Base-by-base conservation (phyloP, 352 stramenopile species). In the Phytophthora litchii region DNA sequence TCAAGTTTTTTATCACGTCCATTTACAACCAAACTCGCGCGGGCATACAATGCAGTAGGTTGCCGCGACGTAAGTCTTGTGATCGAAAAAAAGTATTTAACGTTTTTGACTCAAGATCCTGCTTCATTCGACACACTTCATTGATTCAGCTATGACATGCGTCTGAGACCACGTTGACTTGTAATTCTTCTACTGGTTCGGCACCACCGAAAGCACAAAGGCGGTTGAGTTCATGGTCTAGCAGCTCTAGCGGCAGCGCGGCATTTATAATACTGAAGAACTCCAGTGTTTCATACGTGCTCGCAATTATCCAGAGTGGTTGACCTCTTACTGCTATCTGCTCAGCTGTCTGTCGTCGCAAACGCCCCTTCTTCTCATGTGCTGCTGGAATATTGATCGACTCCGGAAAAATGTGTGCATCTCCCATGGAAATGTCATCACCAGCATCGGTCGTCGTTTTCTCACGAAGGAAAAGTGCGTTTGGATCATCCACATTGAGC, bases 221-320 rank as follows among this genome's bases (percentile, higher is more conserved):
- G 10, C 64, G 64, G 35, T 85, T 73, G 59, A 86, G 65, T 45
- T 79, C 74, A 13, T 76, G 54, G 21, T 78, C 74, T n/a, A 86
- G 58, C 21, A 72, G 17, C 14, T 71, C 59, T 2, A 81, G 29
- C 0, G 76, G 58, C 9, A 84, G 37, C 3, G 50, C 21, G 1
- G 60, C 42, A 31, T 86, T 71, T 40, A 80, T 57, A 16, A 86
- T 48, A 7, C 57, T 76, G 54, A 84, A 78, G 14, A 74, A 29
- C 36, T 74, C 67, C 9, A 76, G 64, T 11, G 70, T 67, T 40
- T 86, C 73, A 27, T 81, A 88, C 46, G 69, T 74, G 35, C 52
- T 83, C 3, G 50, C 61, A n/a, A 86, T 56, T 16, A 88, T 55
- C 63, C 78, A 85, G 29, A 81, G 54, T 1, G 54, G 17, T 27